Percentiles rank a stretch among this genome's conserved stretches.
Conservation (phyloP, 345 rosid genomes). For the Pugionium dolabratum region DNA sequence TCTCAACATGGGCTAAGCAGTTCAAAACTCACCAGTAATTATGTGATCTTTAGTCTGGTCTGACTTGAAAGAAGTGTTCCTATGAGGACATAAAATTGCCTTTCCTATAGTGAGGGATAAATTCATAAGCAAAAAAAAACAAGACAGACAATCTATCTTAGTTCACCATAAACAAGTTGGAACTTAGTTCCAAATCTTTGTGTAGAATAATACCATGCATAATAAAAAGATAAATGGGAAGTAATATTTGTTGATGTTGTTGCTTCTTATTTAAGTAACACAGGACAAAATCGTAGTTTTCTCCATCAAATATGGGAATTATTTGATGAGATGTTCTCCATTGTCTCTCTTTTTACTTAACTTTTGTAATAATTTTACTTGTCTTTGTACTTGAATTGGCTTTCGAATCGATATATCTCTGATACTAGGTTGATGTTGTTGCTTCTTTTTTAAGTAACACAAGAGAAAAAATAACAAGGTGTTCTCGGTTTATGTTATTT, state of each 20-base stretch:
- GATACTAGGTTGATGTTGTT: too few relatives aligned
- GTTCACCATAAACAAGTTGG: background rate
- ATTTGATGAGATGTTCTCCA: too few relatives aligned
- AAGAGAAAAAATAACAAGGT: too few relatives aligned
- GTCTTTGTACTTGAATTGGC: too few relatives aligned
- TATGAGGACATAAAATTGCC: constrained; percentile 66
- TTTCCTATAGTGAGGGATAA: constrained; percentile 47
- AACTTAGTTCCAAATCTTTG: background rate
- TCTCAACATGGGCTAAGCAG: background rate
- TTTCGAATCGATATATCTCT: too few relatives aligned
- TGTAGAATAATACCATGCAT: background rate
- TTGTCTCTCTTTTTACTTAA: too few relatives aligned
- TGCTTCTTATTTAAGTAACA: too few relatives aligned
- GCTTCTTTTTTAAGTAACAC: too few relatives aligned
- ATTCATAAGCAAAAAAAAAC: constrained; percentile 10
- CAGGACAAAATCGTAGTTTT: too few relatives aligned
- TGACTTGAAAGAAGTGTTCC: constrained; percentile 79
- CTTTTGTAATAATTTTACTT: too few relatives aligned
- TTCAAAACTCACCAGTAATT: constrained; percentile 53
- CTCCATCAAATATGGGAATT: too few relatives aligned
- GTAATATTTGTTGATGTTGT: background rate
- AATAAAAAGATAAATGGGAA: constrained; percentile 1
- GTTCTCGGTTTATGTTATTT: too few relatives aligned
- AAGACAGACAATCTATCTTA: background rate
- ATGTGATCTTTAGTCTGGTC: constrained; percentile 59